Evolutionary conservation across 1,284 basidiomycete genomes (phyloP).

Genomic region (Rhodotorula sp.): DNA sequence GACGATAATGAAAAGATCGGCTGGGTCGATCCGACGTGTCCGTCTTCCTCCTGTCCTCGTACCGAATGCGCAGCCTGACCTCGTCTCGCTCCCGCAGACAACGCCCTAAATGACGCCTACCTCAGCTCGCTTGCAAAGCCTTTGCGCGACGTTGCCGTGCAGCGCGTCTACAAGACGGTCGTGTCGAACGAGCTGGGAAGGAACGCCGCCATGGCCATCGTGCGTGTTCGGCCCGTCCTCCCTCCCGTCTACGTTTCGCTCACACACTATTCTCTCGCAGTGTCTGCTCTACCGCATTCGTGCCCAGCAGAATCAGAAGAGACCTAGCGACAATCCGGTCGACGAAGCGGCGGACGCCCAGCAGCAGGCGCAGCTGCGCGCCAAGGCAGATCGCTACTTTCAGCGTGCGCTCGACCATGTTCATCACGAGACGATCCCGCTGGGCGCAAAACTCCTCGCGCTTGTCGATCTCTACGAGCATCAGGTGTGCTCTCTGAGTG

Average conservation of each 20-base stretch:
- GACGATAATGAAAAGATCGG: neutral
- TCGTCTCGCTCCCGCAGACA: neutral
- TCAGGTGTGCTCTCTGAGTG: conserved; percentile 1
- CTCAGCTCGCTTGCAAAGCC: conserved; percentile 26
- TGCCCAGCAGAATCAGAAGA: neutral
- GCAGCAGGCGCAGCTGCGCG: conserved; percentile 3
- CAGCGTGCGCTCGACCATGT: conserved; percentile 21
- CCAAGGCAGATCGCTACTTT: conserved; percentile 20
- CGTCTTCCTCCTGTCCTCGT: neutral
- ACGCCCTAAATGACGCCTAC: conserved; percentile 6
- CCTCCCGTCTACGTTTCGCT: too few relatives aligned
- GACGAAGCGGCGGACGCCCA: conserved; percentile 1
- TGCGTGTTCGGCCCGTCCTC: neutral
- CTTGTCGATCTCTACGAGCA: conserved; percentile 22
- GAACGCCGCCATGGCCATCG: conserved; percentile 21
- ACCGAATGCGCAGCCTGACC: neutral
- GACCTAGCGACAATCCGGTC: neutral
- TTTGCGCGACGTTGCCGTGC: conserved; percentile 19
- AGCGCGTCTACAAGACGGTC: conserved; percentile 7
- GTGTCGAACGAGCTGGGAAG: conserved; percentile 5
- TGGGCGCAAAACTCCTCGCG: conserved; percentile 30
- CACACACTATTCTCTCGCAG: neutral
- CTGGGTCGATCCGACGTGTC: neutral
- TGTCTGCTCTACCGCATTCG: conserved; percentile 24
- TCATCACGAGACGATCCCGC: conserved; percentile 17